Evolutionary conservation across 2,329 filamentous ascomycete genomes (phyloP).

Genomic region (Passalora sequoiae): DNA sequence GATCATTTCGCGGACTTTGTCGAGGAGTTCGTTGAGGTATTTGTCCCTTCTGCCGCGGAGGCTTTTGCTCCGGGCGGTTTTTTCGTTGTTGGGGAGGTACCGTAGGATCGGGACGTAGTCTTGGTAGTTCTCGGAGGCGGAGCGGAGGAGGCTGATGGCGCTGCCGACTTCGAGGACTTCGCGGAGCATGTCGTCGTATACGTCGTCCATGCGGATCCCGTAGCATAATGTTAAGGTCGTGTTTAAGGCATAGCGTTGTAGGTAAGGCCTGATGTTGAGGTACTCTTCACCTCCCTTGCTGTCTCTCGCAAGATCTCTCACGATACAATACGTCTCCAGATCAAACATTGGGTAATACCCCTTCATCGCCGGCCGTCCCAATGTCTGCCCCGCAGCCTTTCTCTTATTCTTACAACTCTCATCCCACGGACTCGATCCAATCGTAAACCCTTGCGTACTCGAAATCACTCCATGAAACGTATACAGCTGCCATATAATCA

Average conservation of each 20-base stretch:
- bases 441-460: conserved; percentile 51
- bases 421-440: conserved; percentile 52
- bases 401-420: conserved; percentile 51
- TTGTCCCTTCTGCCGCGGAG: conserved; percentile 46
- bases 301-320: conserved; percentile 45
- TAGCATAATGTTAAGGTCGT: conserved; percentile 53
- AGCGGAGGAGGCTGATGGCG: conserved; percentile 48
- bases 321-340: conserved; percentile 49
- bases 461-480: conserved; percentile 53
- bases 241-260: conserved; percentile 52
- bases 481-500: conserved; percentile 47
- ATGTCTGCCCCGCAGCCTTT: conserved; percentile 47
- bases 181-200: conserved; percentile 48
- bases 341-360: conserved; percentile 52
- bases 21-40: conserved; percentile 47
- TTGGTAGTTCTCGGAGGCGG: conserved; percentile 50
- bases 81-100: conserved; percentile 50
- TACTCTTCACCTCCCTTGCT: conserved; percentile 35
- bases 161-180: conserved; percentile 52
- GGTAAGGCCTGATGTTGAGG: conserved; percentile 47
- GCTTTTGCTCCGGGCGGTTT: conserved; percentile 45
- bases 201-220: conserved; percentile 51
- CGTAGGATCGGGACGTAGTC: conserved; percentile 50
- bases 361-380: conserved; percentile 44
- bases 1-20: conserved; percentile 50